A percentile compares a stretch with the other conserved stretches of the same genome.
phyloP scores from a whole-genome alignment of 1,284 basidiomycete species.

The Sporisorium graminicola region DNA sequence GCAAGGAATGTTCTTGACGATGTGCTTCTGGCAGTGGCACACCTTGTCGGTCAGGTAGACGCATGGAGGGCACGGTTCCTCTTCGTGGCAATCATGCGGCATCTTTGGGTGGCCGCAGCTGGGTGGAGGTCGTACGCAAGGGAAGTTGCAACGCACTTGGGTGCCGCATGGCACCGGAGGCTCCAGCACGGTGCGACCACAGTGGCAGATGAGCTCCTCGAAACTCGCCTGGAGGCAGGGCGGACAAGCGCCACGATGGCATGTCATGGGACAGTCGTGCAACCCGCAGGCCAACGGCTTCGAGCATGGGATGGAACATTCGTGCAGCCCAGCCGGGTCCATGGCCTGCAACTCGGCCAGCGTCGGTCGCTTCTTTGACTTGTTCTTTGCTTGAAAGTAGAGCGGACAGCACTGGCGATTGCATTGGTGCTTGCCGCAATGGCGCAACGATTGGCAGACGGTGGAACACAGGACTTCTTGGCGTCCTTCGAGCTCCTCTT shows the following conservation, averaged over 20 bases:
- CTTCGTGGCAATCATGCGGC: slow-evolving; percentile 67
- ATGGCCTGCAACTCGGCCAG: slow-evolving; percentile 53
- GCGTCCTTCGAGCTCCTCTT: slow-evolving; percentile 46
- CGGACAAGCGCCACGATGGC: slow-evolving; percentile 67
- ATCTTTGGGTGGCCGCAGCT: slow-evolving; percentile 67
- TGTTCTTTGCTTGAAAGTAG: slow-evolving; percentile 60
- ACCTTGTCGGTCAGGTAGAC: slow-evolving; percentile 63
- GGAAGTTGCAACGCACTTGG: slow-evolving; percentile 62
- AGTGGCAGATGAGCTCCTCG: slow-evolving; percentile 65
- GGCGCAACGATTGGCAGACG: slow-evolving; percentile 60
- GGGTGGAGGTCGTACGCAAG: slow-evolving; percentile 61
- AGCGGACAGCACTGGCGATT: slow-evolving; percentile 64
- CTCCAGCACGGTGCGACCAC: slow-evolving; percentile 66
- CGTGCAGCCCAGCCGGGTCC: slow-evolving; percentile 66
- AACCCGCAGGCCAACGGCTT: slow-evolving; percentile 62
- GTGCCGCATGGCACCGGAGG: slow-evolving; percentile 68
- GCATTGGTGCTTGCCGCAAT: slow-evolving; percentile 65
- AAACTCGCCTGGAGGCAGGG: slow-evolving; percentile 67
- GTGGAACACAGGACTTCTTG: slow-evolving; percentile 59
- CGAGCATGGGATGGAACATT: slow-evolving; percentile 59
- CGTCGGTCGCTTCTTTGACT: slow-evolving; percentile 51
- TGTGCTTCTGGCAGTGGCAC: slow-evolving; percentile 65
- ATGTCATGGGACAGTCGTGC: slow-evolving; percentile 63
- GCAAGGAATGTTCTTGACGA: slow-evolving; percentile 65
- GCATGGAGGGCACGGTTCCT: slow-evolving; percentile 65